phyloP scores from a whole-genome alignment of 306 rosid species.

The Echinosophora koreensis region DNA sequence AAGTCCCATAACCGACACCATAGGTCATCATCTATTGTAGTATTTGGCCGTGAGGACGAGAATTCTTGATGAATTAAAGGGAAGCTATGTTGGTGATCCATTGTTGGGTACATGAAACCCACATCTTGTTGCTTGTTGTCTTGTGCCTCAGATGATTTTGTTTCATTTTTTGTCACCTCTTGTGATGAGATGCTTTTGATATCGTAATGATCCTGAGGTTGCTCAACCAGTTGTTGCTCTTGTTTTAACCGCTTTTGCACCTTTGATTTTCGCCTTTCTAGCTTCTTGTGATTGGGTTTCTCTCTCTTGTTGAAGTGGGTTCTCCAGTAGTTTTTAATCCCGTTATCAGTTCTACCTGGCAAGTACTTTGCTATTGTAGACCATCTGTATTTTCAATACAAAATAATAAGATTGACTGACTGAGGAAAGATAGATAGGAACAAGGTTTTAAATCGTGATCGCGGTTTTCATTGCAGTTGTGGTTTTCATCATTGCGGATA shows the following conservation, averaged over 20 bases:
- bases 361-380: slow-evolving; percentile 79
- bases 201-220: not conserved
- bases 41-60: slow-evolving; percentile 47
- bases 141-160: slow-evolving; percentile 34
- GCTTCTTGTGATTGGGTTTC: slow-evolving; percentile 47
- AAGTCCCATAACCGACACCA: slow-evolving; percentile 64
- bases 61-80: slow-evolving; percentile 44
- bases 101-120: slow-evolving; percentile 4
- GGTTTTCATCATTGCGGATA: too few relatives aligned
- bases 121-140: slow-evolving; percentile 26
- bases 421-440: not conserved
- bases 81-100: slow-evolving; percentile 35
- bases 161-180: slow-evolving; percentile 14
- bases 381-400: slow-evolving; percentile 57
- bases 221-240: slow-evolving; percentile 14
- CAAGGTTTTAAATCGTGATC: too few relatives aligned
- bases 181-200: not conserved
- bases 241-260: slow-evolving; percentile 28
- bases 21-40: slow-evolving; percentile 39
- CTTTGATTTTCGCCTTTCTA: slow-evolving; percentile 46
- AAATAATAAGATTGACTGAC: not conserved
- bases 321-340: slow-evolving; percentile 83
- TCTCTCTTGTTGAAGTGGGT: slow-evolving; percentile 71
- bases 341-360: slow-evolving; percentile 87
- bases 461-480: too few relatives aligned